Evolutionary conservation across 192 early-diverging fungal species (phyloP).

Genomic region (Geranomyces variabilis): DNA sequence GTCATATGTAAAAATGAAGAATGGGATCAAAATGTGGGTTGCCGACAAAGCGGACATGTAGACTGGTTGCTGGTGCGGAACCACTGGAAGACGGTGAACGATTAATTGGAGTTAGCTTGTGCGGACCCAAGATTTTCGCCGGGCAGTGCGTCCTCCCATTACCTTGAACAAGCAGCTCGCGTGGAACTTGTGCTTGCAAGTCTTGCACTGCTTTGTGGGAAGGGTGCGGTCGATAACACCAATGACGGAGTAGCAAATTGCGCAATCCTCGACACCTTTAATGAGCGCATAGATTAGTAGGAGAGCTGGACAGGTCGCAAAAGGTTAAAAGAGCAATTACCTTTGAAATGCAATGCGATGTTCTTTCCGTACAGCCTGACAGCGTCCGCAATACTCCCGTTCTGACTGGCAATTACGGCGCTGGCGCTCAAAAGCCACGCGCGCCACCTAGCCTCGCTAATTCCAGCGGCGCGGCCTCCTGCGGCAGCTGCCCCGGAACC

Average conservation of each 20-base stretch:
- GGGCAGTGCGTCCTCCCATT: not conserved
- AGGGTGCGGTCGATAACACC: slow-evolving; percentile 82
- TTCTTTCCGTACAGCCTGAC: slow-evolving; percentile 82
- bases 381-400: slow-evolving; percentile 79
- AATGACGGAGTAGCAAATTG: slow-evolving; percentile 97
- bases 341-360: slow-evolving; percentile 88
- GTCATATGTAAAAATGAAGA: not conserved
- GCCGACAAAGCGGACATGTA: slow-evolving; percentile 72
- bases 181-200: slow-evolving; percentile 96
- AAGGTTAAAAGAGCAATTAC: slow-evolving; percentile 31
- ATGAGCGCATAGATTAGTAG: not conserved
- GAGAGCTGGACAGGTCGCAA: not conserved
- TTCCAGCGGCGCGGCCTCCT: slow-evolving; percentile 66
- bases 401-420: slow-evolving; percentile 69
- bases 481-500: slow-evolving; percentile 16
- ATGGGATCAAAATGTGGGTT: slow-evolving; percentile 28
- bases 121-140: not conserved
- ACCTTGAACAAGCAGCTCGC: slow-evolving; percentile 88
- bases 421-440: slow-evolving; percentile 67
- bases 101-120: not conserved
- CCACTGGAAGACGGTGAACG: slow-evolving; percentile 50
- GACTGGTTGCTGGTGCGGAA: slow-evolving; percentile 71
- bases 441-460: slow-evolving; percentile 67
- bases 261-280: slow-evolving; percentile 85
- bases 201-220: slow-evolving; percentile 87